Conservation (phyloP, 2,329 filamentous ascomycete species). For the Fusarium nurragi region DNA sequence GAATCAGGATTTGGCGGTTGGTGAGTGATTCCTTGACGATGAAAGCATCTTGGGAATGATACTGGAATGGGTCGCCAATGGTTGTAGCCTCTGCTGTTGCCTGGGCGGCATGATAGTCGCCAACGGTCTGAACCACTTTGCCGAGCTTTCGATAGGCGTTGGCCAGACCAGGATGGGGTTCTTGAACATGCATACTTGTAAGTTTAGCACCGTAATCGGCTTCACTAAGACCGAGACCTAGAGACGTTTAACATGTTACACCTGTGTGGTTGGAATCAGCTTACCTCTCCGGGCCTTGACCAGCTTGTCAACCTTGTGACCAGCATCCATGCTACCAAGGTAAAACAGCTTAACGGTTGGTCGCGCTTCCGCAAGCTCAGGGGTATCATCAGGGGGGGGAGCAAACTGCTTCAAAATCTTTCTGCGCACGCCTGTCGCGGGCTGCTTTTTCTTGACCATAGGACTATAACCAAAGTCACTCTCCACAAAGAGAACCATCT, state of each 20-base stretch:
- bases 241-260: conserved; percentile 34
- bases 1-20: conserved; percentile 94
- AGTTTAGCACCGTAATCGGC: conserved; percentile 94
- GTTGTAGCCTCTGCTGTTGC: conserved; percentile 96
- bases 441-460: conserved; percentile 94
- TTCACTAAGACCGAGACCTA: conserved; percentile 90
- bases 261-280: conserved; percentile 2
- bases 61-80: conserved; percentile 90
- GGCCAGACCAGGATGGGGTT: conserved; percentile 86
- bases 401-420: conserved; percentile 99
- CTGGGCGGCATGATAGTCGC: conserved; percentile 95
- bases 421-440: conserved; percentile 91
- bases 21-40: conserved; percentile 98
- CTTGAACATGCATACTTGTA: conserved; percentile 85
- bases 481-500: conserved; percentile 98
- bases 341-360: conserved; percentile 97
- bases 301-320: conserved; percentile 93
- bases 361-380: conserved; percentile 88
- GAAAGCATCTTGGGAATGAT: conserved; percentile 94
- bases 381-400: conserved; percentile 95
- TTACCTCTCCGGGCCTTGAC: conserved; percentile 91
- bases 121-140: conserved; percentile 90
- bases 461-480: conserved; percentile 98
- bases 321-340: conserved; percentile 93
- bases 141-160: conserved; percentile 96